A percentile compares a stretch with the other conserved stretches of the same genome.
phyloP scores from a whole-genome alignment of 176 grass and related monocot species.

The Secale cereale region DNA sequence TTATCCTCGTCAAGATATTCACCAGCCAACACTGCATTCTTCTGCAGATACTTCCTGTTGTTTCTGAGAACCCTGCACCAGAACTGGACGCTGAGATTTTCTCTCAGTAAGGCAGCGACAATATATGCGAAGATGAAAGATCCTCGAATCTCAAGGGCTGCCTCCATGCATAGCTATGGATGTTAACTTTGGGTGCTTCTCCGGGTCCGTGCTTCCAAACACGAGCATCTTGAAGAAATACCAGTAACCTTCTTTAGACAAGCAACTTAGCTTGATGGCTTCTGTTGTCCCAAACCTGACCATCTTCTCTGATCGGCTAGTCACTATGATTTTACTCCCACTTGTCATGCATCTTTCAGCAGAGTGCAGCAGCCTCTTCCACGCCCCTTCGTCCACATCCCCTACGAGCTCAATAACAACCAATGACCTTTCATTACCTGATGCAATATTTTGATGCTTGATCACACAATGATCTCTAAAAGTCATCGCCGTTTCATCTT shows the following conservation, averaged over 20 bases:
- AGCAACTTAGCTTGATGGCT: neutral
- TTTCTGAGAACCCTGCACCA: neutral
- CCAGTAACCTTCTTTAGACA: slow-evolving; percentile 14
- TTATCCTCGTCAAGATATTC: no score
- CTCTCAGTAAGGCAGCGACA: neutral
- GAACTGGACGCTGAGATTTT: neutral
- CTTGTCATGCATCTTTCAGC: neutral
- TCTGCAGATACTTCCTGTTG: neutral
- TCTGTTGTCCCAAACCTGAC: neutral
- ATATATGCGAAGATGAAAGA: neutral
- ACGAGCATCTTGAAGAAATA: slow-evolving; percentile 1
- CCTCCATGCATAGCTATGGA: slow-evolving; percentile 6
- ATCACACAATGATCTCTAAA: neutral
- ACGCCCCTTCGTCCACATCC: neutral
- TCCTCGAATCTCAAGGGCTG: neutral
- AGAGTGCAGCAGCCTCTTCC: neutral
- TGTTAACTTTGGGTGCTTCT: neutral
- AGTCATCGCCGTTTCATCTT: neutral
- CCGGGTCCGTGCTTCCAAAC: slow-evolving; percentile 28
- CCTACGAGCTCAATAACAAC: neutral
- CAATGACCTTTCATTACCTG: neutral
- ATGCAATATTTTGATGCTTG: neutral
- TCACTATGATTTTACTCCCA: slow-evolving; percentile 26
- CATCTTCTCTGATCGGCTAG: neutral
- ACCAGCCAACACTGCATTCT: neutral